Percentiles rank a stretch among this genome's conserved stretches.
phyloP scores from a whole-genome alignment of 1,284 basidiomycete genomes.

The Phellopilus nigrolimitatus region DNA sequence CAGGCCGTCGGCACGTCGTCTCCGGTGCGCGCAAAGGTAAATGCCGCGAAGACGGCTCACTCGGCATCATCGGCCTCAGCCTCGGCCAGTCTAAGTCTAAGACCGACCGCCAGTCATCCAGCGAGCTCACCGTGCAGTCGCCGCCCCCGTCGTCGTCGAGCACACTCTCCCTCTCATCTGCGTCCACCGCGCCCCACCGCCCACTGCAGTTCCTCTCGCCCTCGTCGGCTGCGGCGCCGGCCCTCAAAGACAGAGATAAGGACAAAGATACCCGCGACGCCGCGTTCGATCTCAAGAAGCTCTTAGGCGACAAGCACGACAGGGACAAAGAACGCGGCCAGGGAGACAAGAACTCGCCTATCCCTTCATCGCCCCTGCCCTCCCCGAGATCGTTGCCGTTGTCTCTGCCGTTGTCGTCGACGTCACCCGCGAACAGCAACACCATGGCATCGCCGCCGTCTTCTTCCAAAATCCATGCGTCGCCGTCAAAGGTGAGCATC shows the following conservation, averaged over 20 bases:
- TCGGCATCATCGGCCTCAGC: neutral
- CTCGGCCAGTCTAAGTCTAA: neutral
- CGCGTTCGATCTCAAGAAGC: neutral
- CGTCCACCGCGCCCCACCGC: neutral
- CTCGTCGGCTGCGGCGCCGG: neutral
- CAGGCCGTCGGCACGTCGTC: slow-evolving; percentile 12
- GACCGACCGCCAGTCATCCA: neutral
- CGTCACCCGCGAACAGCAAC: neutral
- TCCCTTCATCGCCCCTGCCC: neutral
- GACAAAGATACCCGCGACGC: neutral
- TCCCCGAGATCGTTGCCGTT: neutral
- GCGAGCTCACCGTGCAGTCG: too few relatives aligned
- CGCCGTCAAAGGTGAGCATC: slow-evolving; percentile 57
- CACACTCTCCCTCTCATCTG: neutral
- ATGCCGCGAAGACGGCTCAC: neutral
- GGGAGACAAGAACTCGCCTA: neutral
- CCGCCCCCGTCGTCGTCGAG: too few relatives aligned
- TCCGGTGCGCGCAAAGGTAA: neutral
- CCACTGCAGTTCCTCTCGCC: neutral
- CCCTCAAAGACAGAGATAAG: neutral
- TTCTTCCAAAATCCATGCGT: slow-evolving; percentile 39
- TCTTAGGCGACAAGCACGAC: slow-evolving; percentile 6
- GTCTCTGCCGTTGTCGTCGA: slow-evolving; percentile 2
- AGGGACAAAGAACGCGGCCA: neutral
- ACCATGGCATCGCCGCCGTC: slow-evolving; percentile 16